Evolutionary conservation across 169 alveolate genomes (phyloP).

Genomic region (Plasmodium cynomolgi): DNA sequence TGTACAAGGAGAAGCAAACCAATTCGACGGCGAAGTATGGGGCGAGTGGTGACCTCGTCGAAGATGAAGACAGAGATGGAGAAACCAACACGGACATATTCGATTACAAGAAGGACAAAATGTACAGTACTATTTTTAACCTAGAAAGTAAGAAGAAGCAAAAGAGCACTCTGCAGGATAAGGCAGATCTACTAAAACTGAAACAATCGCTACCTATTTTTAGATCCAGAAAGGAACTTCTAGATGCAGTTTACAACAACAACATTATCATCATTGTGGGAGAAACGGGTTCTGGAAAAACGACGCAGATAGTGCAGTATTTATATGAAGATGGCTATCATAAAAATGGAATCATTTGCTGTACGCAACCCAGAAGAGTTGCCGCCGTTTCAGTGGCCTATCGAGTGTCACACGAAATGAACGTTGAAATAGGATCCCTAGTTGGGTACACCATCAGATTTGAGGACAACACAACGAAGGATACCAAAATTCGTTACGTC

Average conservation of each 20-base stretch:
- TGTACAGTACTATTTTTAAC: constrained; percentile 77
- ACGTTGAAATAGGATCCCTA: constrained; percentile 93
- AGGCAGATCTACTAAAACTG: constrained; percentile 43
- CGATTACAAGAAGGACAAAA: constrained; percentile 73
- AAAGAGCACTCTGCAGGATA: constrained; percentile 45
- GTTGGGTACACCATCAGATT: constrained; percentile 99
- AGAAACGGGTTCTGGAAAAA: constrained; percentile 99
- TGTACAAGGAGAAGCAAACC: constrained; percentile 62
- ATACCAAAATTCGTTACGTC: constrained; percentile 98
- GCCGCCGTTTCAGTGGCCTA: constrained; percentile 99
- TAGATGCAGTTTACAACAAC: constrained; percentile 85
- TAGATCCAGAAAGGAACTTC: constrained; percentile 81
- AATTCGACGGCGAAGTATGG: not conserved
- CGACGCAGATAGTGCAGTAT: constrained; percentile 97
- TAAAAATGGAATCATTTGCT: constrained; percentile 96
- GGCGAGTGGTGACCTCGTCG: not conserved
- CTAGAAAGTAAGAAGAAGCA: constrained; percentile 75
- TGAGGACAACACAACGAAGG: constrained; percentile 97
- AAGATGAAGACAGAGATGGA: constrained; percentile 78
- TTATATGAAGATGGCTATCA: constrained; percentile 96
- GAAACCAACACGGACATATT: constrained; percentile 72
- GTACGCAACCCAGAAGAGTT: constrained; percentile 99
- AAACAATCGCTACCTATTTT: constrained; percentile 81
- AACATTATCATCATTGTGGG: constrained; percentile 98
- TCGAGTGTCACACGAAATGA: constrained; percentile 99